Evolutionary conservation across 306 rosid genomes (phyloP).

Genomic region (Rosa lucieae): DNA sequence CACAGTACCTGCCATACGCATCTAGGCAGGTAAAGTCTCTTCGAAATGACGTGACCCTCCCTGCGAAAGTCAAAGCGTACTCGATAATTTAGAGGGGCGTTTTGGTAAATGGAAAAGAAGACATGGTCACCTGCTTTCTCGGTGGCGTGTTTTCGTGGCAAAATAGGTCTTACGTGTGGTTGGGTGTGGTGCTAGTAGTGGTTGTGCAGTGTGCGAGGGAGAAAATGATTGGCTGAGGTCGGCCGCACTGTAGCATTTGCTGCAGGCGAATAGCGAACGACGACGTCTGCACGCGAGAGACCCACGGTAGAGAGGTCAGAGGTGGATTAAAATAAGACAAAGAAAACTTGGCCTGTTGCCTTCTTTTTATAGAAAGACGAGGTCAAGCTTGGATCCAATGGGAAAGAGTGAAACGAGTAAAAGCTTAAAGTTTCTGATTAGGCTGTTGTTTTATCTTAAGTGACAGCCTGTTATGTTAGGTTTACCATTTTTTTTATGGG

Average conservation of each 20-base stretch:
- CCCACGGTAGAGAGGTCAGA: not conserved
- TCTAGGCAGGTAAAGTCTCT: not conserved
- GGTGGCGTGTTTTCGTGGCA: constrained; percentile 89
- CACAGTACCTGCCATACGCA: not conserved
- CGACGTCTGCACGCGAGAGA: constrained; percentile 25
- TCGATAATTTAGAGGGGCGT: constrained; percentile 20
- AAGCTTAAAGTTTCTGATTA: constrained; percentile 18
- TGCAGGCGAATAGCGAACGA: constrained; percentile 25
- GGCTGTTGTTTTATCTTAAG: constrained; percentile 21
- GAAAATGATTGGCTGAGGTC: constrained; percentile 32
- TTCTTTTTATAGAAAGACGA: constrained; percentile 7
- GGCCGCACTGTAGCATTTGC: constrained; percentile 21
- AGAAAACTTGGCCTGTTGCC: not conserved
- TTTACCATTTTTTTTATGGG: not conserved
- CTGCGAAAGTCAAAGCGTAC: constrained; percentile 23
- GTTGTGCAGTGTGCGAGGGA: constrained; percentile 32
- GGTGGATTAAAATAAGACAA: constrained; percentile 18
- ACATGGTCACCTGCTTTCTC: constrained; percentile 27
- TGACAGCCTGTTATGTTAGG: constrained; percentile 42
- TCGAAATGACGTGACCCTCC: constrained; percentile 3
- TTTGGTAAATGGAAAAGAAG: not conserved
- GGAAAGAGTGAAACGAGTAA: constrained; percentile 3
- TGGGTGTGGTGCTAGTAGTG: constrained; percentile 52
- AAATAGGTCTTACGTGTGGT: constrained; percentile 40
- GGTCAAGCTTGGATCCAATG: constrained; percentile 10